These are phyloP conservation scores for Aaosphaeria pasadenensis DNA, from an alignment of 2,329 filamentous ascomycete species.

Conservation along the genomic window DNA sequence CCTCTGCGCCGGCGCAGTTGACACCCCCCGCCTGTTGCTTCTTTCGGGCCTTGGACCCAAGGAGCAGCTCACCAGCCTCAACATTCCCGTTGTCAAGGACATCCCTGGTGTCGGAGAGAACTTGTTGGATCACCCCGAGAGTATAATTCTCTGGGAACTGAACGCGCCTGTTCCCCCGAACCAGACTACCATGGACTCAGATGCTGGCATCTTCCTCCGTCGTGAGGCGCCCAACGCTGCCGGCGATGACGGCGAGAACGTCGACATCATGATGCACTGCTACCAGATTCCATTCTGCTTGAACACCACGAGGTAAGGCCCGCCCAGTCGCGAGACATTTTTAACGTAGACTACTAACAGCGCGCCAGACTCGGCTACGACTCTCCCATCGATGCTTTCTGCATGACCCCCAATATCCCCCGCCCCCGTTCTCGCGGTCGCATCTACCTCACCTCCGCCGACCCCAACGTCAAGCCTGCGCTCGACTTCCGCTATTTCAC, in stretches of 20 bases:
- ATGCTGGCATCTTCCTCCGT: constrained; percentile 84
- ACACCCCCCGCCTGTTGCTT: constrained; percentile 68
- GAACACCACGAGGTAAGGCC: constrained; percentile 65
- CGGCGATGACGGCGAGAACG: constrained; percentile 68
- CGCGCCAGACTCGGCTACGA: constrained; percentile 65
- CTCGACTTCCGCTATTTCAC: constrained; percentile 90
- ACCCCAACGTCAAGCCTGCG: constrained; percentile 74
- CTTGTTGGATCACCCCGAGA: constrained; percentile 63
- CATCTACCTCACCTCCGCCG: constrained; percentile 72
- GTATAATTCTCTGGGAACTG: constrained; percentile 73
- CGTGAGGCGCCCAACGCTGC: constrained; percentile 70
- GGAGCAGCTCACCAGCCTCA: constrained; percentile 45
- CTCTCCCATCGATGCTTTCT: constrained; percentile 72
- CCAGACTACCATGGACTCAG: constrained; percentile 88
- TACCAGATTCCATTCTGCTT: constrained; percentile 92
- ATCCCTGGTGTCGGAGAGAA: constrained; percentile 64
- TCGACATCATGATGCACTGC: constrained; percentile 95
- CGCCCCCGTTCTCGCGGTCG: constrained; percentile 75
- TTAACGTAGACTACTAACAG: neutral
- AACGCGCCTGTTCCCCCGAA: constrained; percentile 73
- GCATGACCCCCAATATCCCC: constrained; percentile 90
- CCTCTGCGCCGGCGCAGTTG: constrained; percentile 75
- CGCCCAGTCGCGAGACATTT: neutral
- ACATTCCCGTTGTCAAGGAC: constrained; percentile 56
- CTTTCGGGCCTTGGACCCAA: constrained; percentile 50